phyloP scores from a whole-genome alignment of 441 rosid species.

The Adansonia madagascariensis region DNA sequence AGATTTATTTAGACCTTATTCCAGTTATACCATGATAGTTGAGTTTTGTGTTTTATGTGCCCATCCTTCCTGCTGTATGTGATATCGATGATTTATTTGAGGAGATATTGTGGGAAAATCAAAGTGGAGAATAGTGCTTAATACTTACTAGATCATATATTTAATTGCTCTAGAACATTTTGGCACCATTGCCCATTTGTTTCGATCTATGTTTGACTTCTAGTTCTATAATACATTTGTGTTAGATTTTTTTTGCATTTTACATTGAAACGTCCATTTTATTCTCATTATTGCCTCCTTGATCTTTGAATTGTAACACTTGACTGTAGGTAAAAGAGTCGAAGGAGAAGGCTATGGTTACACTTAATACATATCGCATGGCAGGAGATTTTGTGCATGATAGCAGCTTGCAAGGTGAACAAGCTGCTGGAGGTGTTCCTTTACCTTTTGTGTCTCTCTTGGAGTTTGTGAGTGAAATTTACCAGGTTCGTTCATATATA shows the following conservation, averaged over 20 bases:
- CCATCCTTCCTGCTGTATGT: not conserved
- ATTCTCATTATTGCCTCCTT: slow-evolving; percentile 29
- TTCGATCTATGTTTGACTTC: slow-evolving; percentile 16
- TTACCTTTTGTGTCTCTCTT: slow-evolving; percentile 76
- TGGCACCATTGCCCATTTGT: not conserved
- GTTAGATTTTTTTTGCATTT: slow-evolving; percentile 8
- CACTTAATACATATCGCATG: slow-evolving; percentile 63
- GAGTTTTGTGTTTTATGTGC: not conserved
- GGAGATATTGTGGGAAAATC: slow-evolving; percentile 8
- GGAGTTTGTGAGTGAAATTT: slow-evolving; percentile 92
- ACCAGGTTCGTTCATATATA: slow-evolving; percentile 63
- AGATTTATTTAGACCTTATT: not conserved
- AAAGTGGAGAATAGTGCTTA: not conserved
- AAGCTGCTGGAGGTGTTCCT: slow-evolving; percentile 47
- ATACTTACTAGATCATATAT: not conserved
- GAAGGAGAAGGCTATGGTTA: slow-evolving; percentile 86
- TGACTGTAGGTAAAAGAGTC: slow-evolving; percentile 80
- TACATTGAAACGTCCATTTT: not conserved
- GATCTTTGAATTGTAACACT: slow-evolving; percentile 31
- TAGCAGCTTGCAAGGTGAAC: slow-evolving; percentile 63
- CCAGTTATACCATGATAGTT: not conserved
- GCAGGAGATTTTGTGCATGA: slow-evolving; percentile 55
- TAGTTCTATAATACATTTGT: not conserved
- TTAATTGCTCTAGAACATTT: not conserved
- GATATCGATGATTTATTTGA: not conserved